A percentile compares a stretch with the other conserved stretches of the same genome.
These are phyloP conservation scores for Paramyrothecium sp. DNA, from an alignment of 2,329 filamentous ascomycete species.

Conservation along the genomic window DNA sequence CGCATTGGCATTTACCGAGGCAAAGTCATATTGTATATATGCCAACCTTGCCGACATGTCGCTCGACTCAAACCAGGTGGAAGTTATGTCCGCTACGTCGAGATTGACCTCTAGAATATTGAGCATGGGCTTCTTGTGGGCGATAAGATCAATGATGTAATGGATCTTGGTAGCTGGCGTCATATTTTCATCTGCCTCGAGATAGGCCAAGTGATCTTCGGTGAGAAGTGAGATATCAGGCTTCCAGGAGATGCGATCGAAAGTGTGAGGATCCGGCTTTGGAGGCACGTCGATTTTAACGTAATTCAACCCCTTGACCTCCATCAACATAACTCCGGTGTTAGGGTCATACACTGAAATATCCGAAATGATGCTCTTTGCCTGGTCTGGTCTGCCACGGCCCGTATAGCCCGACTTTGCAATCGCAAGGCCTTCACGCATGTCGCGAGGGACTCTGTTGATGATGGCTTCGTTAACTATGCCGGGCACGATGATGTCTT, in stretches of 20 bases:
- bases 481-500: not conserved
- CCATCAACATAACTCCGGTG: conserved; percentile 9
- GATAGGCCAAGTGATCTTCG: not conserved
- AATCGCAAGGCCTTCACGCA: not conserved
- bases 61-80: conserved; percentile 20
- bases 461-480: not conserved
- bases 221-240: conserved; percentile 18
- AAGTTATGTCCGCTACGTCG: conserved; percentile 14
- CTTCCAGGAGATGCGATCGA: conserved; percentile 15
- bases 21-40: not conserved
- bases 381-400: conserved; percentile 2
- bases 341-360: no score
- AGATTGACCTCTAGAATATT: conserved; percentile 30
- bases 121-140: conserved; percentile 30
- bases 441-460: not conserved
- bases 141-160: conserved; percentile 27
- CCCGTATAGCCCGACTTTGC: not conserved
- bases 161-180: not conserved
- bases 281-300: conserved; percentile 14
- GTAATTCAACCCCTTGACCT: conserved; percentile 16
- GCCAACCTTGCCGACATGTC: not conserved
- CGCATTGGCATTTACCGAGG: not conserved
- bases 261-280: conserved; percentile 16
- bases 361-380: no score
- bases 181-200: not conserved